phyloP scores from a whole-genome alignment of 768 basidiomycete species.

The Solioccasus polychromus region DNA sequence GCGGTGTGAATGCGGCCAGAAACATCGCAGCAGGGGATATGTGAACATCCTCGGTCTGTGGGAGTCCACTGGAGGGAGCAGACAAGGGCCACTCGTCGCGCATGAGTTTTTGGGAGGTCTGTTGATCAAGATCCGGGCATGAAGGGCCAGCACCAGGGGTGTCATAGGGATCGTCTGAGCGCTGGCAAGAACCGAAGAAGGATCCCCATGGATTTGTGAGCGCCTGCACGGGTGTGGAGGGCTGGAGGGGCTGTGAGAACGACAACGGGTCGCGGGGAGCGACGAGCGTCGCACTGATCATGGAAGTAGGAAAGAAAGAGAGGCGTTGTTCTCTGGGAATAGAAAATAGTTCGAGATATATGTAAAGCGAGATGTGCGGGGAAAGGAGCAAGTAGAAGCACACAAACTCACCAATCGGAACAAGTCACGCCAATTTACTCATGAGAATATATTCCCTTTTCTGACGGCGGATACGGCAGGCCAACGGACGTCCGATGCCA shows the following conservation, averaged over 20 bases:
- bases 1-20: slow-evolving; percentile 58
- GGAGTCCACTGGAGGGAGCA: not conserved
- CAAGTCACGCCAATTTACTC: slow-evolving; percentile 15
- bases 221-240: slow-evolving; percentile 7
- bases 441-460: slow-evolving; percentile 14
- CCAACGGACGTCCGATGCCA: not conserved
- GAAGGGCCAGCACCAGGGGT: slow-evolving; percentile 1
- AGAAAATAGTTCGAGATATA: not conserved
- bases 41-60: slow-evolving; percentile 16
- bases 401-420: slow-evolving; percentile 13
- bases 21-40: slow-evolving; percentile 75
- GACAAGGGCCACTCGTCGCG: slow-evolving; percentile 2
- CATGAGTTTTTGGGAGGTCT: slow-evolving; percentile 15
- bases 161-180: slow-evolving; percentile 1
- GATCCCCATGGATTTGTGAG: slow-evolving; percentile 12
- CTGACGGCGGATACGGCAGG: not conserved
- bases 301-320: too few relatives aligned
- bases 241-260: slow-evolving; percentile 7
- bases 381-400: slow-evolving; percentile 14
- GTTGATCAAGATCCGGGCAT: slow-evolving; percentile 29
- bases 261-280: slow-evolving; percentile 2
- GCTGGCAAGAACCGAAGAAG: not conserved
- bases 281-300: slow-evolving; percentile 3
- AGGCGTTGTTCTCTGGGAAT: too few relatives aligned
- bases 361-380: slow-evolving; percentile 3